Base-by-base conservation (phyloP, 2,329 filamentous ascomycete species). In the Xylaria polymorpha region DNA sequence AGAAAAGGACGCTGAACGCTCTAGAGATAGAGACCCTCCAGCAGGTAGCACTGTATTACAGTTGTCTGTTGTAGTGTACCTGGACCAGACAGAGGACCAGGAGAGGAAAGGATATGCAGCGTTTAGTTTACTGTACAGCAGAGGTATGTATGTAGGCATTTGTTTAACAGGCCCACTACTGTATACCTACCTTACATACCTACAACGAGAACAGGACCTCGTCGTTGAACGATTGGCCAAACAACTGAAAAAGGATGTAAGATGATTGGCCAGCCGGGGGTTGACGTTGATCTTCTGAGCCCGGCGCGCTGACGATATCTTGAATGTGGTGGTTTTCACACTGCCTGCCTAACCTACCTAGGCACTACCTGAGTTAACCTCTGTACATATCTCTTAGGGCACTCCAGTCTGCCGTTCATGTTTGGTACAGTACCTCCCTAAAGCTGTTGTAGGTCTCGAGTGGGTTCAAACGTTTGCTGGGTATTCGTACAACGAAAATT, bases 191-290 rank as follows among this genome's bases (percentile, higher is more conserved):
- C 41, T 44, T 6, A 18, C 46, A 29, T 44, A 44, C 50, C 46
- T 25, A 20, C 22, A 50, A 25, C 46, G 15, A 46, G 50, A 39
- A 29, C 51, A 37, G 46, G 46, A 18, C 15, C 8, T 32, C 20
- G 61, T 32, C 15, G 18, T 62, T 29, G 39, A 46, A 44, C 22
- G n/a, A 56, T 35, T 66, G 56, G 51, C 29, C 20, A 29, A 35
- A 53, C 4, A 37, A 20, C 37, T 8, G 20, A 67, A 61, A 68
- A 68, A 69, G 56, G 64, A 67, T 77, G 74, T 77, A 76, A 77
- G 74, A 72, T 74, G 74, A 77, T 77, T 77, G 75, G 75, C 43
- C 55, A 8, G 35, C 22, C 25, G 15, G 35, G 35, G 32, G 46
- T 39, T 43, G 58, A 32, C 15, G 25, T 62, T 14, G 4, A 5